These are phyloP conservation scores for Kickxella alabastrina DNA, from an alignment of 192 early-diverging fungal genomes.

Conservation along the genomic window DNA sequence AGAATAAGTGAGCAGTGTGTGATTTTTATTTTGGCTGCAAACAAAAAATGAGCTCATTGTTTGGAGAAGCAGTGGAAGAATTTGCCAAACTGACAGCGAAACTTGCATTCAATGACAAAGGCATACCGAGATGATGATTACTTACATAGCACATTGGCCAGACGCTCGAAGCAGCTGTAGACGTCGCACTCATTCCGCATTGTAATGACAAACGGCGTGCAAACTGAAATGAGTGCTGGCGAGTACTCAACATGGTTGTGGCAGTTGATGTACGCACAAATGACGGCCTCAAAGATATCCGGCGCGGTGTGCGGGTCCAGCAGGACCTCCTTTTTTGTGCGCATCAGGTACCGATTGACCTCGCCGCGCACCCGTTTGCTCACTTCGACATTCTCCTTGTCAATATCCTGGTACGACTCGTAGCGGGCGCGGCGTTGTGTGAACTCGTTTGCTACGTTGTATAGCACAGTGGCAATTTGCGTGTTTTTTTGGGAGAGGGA, in stretches of 20 bases:
- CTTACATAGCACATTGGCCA: conserved; percentile 67
- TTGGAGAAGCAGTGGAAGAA: too few species aligned
- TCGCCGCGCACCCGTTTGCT: conserved; percentile 80
- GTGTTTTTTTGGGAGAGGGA: too few species aligned
- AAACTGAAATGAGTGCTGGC: conserved; percentile 68
- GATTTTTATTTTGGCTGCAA: neutral
- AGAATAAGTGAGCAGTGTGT: neutral
- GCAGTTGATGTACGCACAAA: conserved; percentile 78
- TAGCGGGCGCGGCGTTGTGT: conserved; percentile 56
- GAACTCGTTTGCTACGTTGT: conserved; percentile 58
- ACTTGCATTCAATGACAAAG: too few species aligned
- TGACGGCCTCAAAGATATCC: conserved; percentile 78
- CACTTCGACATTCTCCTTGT: conserved; percentile 58
- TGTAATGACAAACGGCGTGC: conserved; percentile 78
- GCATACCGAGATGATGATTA: too few species aligned
- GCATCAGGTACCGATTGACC: conserved; percentile 58
- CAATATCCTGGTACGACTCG: conserved; percentile 66
- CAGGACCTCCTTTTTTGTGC: conserved; percentile 32
- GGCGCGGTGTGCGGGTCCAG: conserved; percentile 47
- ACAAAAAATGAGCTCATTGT: too few species aligned
- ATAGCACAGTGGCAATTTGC: too few species aligned
- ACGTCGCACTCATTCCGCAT: conserved; percentile 72
- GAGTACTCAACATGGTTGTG: conserved; percentile 74
- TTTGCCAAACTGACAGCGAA: too few species aligned
- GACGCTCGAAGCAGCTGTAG: conserved; percentile 76